Percentiles rank a stretch among this genome's conserved stretches.
Evolutionary conservation across 805 yeast genomes (phyloP).

Genomic region (Cyberlindnera nakhonratchasimensis): DNA sequence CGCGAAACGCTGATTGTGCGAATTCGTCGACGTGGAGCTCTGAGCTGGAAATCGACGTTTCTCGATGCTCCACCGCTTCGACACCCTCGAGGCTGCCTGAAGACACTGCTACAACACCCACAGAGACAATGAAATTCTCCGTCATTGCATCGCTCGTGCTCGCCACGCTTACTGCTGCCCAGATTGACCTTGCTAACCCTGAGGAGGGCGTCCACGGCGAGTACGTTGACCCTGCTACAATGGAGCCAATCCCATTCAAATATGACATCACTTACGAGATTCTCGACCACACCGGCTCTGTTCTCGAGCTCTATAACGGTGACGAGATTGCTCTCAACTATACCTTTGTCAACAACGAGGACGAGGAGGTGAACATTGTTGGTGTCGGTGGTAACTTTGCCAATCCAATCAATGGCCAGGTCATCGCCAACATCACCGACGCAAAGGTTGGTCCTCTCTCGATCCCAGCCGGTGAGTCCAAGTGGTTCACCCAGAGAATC

Average conservation of each 20-base stretch:
- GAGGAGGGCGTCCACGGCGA: slow-evolving; percentile 15
- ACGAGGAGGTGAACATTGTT: slow-evolving; percentile 46
- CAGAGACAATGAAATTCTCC: slow-evolving; percentile 20
- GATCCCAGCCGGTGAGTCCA: slow-evolving; percentile 47
- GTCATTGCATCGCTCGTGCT: slow-evolving; percentile 13
- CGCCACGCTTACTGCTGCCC: slow-evolving; percentile 14
- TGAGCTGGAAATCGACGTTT: not conserved
- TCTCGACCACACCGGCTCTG: slow-evolving; percentile 40
- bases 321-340: slow-evolving; percentile 52
- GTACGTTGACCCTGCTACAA: slow-evolving; percentile 19
- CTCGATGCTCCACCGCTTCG: not conserved
- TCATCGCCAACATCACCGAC: slow-evolving; percentile 59
- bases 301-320: slow-evolving; percentile 45
- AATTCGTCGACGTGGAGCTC: slow-evolving; percentile 1
- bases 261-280: slow-evolving; percentile 48
- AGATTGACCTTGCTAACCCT: slow-evolving; percentile 20
- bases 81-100: not conserved
- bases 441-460: slow-evolving; percentile 58
- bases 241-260: slow-evolving; percentile 38
- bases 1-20: not conserved
- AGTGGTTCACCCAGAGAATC: slow-evolving; percentile 54
- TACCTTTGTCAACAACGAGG: slow-evolving; percentile 51
- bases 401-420: slow-evolving; percentile 49
- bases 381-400: slow-evolving; percentile 69
- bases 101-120: not conserved